phyloP scores from a whole-genome alignment of 106 monocot species.

The Platanthera zijinensis region DNA sequence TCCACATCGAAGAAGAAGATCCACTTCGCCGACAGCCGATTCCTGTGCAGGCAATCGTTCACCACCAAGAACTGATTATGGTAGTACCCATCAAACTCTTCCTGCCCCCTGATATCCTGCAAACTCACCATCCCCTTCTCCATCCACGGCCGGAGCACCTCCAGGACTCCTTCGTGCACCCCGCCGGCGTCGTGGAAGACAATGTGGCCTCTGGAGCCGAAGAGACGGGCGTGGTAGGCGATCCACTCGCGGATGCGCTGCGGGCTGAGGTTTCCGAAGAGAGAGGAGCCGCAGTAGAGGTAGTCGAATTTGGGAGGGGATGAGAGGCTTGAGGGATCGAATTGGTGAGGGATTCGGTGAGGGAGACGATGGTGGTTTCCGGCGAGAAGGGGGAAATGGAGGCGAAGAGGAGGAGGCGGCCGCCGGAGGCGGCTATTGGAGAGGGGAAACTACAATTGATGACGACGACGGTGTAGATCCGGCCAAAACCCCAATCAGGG shows the following conservation, averaged over 20 bases:
- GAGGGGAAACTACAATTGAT: constrained; percentile 63
- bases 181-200: constrained; percentile 82
- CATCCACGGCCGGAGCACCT: constrained; percentile 65
- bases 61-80: constrained; percentile 83
- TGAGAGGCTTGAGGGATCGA: constrained; percentile 13
- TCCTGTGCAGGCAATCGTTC: constrained; percentile 69
- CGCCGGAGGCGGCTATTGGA: constrained; percentile 32
- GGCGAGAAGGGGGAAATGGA: constrained; percentile 1
- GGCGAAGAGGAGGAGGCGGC: constrained; percentile 37
- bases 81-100: constrained; percentile 78
- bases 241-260: constrained; percentile 69
- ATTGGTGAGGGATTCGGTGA: constrained; percentile 34
- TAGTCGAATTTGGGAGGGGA: constrained; percentile 48
- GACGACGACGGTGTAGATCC: constrained; percentile 78
- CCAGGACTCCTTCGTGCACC: constrained; percentile 43
- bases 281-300: constrained; percentile 69
- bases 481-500: constrained; percentile 84
- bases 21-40: constrained; percentile 55
- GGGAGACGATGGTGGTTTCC: constrained; percentile 32
- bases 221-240: constrained; percentile 56
- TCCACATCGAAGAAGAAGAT: constrained; percentile 84
- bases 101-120: constrained; percentile 63
- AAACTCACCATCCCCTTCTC: constrained; percentile 44
- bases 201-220: constrained; percentile 50
- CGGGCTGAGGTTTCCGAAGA: constrained; percentile 62